Conservation (phyloP, 805 yeast species). For the Yamadazyma akitaensis region DNA sequence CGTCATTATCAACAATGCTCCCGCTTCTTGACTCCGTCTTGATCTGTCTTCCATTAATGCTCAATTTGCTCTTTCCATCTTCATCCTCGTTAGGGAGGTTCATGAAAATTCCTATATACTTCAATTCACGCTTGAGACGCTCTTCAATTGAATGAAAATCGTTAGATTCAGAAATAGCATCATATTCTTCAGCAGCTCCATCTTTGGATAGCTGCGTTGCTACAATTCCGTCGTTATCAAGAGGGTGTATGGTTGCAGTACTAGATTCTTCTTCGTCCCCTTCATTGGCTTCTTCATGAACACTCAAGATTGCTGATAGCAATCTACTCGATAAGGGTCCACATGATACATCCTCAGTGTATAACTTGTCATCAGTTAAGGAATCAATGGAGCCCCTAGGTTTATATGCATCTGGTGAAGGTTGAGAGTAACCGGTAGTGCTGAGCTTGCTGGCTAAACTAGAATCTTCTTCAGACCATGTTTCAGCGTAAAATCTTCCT, state of each 20-base stretch:
- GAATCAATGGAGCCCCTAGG: slow-evolving; percentile 62
- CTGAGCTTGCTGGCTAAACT: slow-evolving; percentile 41
- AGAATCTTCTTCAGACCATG: slow-evolving; percentile 83
- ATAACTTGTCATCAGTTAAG: slow-evolving; percentile 59
- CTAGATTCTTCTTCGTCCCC: slow-evolving; percentile 21
- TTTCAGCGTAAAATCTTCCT: slow-evolving; percentile 77
- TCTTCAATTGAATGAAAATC: slow-evolving; percentile 86
- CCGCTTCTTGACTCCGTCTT: slow-evolving; percentile 19
- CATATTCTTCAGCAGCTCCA: slow-evolving; percentile 31
- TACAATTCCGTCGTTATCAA: slow-evolving; percentile 27
- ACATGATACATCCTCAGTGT: slow-evolving; percentile 73
- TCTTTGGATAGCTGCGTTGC: slow-evolving; percentile 30
- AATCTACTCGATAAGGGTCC: slow-evolving; percentile 89
- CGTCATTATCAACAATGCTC: slow-evolving; percentile 51
- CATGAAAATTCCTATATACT: slow-evolving; percentile 86
- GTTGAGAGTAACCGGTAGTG: slow-evolving; percentile 45
- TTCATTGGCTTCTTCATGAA: slow-evolving; percentile 23
- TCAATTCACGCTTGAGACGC: slow-evolving; percentile 78
- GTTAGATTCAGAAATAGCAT: slow-evolving; percentile 42
- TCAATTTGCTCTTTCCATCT: slow-evolving; percentile 25
- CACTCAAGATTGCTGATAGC: slow-evolving; percentile 70
- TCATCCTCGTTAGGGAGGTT: slow-evolving; percentile 45
- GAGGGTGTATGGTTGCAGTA: background rate
- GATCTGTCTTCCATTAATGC: slow-evolving; percentile 20
- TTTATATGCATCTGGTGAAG: slow-evolving; percentile 39